Evolutionary conservation across 2,329 filamentous ascomycete genomes (phyloP), one percentile per base, ranked within the genome.

Genomic region (Botrytis byssoidea): DNA sequence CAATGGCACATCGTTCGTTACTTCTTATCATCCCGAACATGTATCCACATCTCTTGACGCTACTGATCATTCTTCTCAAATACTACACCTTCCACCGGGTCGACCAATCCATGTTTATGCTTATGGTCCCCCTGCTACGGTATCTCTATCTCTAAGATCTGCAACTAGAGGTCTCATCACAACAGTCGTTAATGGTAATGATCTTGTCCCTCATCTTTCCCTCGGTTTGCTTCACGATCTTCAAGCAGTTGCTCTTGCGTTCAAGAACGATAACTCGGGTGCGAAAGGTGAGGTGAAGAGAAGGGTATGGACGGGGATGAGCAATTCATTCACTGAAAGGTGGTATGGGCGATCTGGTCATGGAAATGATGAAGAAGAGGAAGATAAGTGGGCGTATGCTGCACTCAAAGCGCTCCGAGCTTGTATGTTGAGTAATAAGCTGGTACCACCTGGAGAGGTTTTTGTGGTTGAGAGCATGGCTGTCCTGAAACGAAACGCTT

Each of bases 41-140:
- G 0, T 85, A 22, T 90, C 93, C 85, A 86, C 94, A 46, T 88
- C 91, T 0, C 48, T 40, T 32, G 40, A 42, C 10, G 65, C 74
- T 32, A 46, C 84, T 2, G 72, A 74, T 25, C 74, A 68, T 14
- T 70, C 75, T 35, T 70, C 73, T 16, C 68, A 71, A 42, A 63
- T 79, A 22, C 82, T 89, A 46, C 86, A 85, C 29, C 85, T 94
- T 0, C 92, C 92, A 0, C 78, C 90, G 0, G 89, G 90, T 25
- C 87, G 92, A 0, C 90, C 91, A 4, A 91, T 94, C 32, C 92
- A 95, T 77, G 92, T 94, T 20, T 95, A 93, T 80, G 91, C 92
- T 10, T 95, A 94, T 80, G 92, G 92, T 0, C 90, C 92, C 2
- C 92, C 92, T 0, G 88, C 91, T 0, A 91, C 91, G 22, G 89